Evolutionary conservation across 2,329 filamentous ascomycete species (phyloP).

Genomic region (Coniosporium tulheliwenetii): DNA sequence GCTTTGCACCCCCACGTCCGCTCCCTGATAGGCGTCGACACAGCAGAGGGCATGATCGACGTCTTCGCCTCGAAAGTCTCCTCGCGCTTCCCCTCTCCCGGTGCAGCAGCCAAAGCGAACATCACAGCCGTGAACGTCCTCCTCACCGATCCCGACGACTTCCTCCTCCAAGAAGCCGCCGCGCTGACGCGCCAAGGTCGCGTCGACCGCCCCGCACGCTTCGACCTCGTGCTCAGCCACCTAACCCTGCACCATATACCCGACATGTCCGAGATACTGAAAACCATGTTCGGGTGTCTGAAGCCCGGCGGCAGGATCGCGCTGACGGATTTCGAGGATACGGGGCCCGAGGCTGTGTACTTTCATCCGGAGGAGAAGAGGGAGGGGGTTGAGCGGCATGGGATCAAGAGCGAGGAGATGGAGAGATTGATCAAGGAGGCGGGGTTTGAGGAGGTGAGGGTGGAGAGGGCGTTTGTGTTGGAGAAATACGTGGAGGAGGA

Average conservation of each 20-base stretch:
- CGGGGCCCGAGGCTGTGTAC: slow-evolving; percentile 32
- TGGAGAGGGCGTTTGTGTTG: slow-evolving; percentile 33
- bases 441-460: slow-evolving; percentile 33
- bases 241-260: slow-evolving; percentile 41
- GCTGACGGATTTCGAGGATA: slow-evolving; percentile 43
- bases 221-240: slow-evolving; percentile 37
- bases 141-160: slow-evolving; percentile 34
- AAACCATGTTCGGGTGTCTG: slow-evolving; percentile 31
- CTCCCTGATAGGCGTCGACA: slow-evolving; percentile 36
- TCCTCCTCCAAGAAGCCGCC: slow-evolving; percentile 12
- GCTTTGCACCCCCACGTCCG: slow-evolving; percentile 31
- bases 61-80: slow-evolving; percentile 30
- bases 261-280: slow-evolving; percentile 25
- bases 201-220: slow-evolving; percentile 19
- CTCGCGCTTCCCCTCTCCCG: slow-evolving; percentile 1
- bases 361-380: slow-evolving; percentile 39
- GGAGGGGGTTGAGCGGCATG: slow-evolving; percentile 39
- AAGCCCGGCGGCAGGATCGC: slow-evolving; percentile 32
- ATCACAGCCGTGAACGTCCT: slow-evolving; percentile 30
- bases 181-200: slow-evolving; percentile 11
- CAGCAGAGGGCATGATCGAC: slow-evolving; percentile 38
- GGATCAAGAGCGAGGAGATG: slow-evolving; percentile 28
- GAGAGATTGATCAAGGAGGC: slow-evolving; percentile 26
- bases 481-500: slow-evolving; percentile 34
- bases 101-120: slow-evolving; percentile 17